Conservation (phyloP, 768 basidiomycete genomes). For the Psilocybe cyanescens region DNA sequence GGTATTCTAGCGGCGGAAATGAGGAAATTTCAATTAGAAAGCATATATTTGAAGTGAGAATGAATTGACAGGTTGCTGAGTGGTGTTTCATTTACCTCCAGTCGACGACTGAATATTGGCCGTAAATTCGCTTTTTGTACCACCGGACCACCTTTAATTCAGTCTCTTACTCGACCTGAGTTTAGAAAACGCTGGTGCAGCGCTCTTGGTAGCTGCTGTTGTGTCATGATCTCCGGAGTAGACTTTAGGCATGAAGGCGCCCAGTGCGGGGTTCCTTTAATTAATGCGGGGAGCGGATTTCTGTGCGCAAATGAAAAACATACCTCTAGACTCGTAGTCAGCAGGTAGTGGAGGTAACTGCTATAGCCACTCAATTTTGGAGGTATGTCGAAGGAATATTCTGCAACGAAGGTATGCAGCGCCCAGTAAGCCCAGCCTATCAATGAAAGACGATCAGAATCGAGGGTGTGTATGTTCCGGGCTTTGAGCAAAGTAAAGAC, state of each 20-base stretch:
- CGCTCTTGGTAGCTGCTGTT: no score
- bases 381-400: neutral
- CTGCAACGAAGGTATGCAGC: neutral
- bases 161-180: no score
- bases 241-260: neutral
- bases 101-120: neutral
- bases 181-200: no score
- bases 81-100: no score
- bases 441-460: neutral
- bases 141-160: no score
- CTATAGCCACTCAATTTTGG: neutral
- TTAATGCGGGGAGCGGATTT: neutral
- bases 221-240: neutral
- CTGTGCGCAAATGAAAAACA: neutral
- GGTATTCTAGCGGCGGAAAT: neutral
- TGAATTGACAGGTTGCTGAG: neutral
- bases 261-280: neutral
- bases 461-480: neutral
- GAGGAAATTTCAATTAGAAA: neutral
- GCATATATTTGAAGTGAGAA: neutral
- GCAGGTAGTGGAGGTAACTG: neutral
- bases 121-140: neutral
- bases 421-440: neutral
- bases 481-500: neutral
- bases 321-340: neutral